These are phyloP conservation scores for Heliocybe sulcata DNA, from an alignment of 1,284 basidiomycete genomes.

Conservation along the genomic window DNA sequence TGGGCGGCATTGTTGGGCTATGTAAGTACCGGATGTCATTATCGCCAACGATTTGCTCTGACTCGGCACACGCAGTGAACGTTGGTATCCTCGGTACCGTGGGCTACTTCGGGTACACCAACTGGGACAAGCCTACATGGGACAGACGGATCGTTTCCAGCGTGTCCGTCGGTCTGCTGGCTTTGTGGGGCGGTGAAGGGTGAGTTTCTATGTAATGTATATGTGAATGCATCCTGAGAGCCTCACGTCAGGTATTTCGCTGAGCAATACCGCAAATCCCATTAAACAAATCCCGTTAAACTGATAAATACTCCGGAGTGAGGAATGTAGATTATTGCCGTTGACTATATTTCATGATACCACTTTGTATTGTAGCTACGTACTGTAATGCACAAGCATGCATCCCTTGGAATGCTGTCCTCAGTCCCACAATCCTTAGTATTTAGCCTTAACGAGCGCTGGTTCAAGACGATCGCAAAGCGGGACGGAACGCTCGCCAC, in stretches of 20 bases:
- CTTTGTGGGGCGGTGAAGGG: conserved; percentile 68
- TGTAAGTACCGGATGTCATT: conserved; percentile 29
- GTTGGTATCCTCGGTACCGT: conserved; percentile 59
- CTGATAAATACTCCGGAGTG: no score
- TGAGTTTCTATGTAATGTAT: conserved; percentile 24
- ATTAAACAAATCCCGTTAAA: no score
- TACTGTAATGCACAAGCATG: neutral
- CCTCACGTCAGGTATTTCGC: conserved; percentile 1
- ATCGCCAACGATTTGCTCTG: conserved; percentile 2
- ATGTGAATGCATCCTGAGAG: neutral
- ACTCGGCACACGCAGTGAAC: conserved; percentile 42
- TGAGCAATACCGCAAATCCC: neutral
- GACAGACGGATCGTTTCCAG: conserved; percentile 62
- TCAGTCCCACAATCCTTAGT: neutral
- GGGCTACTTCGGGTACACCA: conserved; percentile 60
- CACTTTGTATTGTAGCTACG: neutral
- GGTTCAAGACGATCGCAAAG: no score
- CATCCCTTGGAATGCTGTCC: neutral
- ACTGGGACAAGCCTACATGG: conserved; percentile 69
- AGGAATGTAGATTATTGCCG: neutral
- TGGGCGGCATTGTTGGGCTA: conserved; percentile 61
- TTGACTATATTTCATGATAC: neutral
- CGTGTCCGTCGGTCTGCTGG: conserved; percentile 55
- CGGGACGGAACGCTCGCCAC: no score
- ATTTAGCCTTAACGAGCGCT: no score